Evolutionary conservation across 73 alveolate genomes (phyloP).

Genomic region (Paramecium biaurelia): DNA sequence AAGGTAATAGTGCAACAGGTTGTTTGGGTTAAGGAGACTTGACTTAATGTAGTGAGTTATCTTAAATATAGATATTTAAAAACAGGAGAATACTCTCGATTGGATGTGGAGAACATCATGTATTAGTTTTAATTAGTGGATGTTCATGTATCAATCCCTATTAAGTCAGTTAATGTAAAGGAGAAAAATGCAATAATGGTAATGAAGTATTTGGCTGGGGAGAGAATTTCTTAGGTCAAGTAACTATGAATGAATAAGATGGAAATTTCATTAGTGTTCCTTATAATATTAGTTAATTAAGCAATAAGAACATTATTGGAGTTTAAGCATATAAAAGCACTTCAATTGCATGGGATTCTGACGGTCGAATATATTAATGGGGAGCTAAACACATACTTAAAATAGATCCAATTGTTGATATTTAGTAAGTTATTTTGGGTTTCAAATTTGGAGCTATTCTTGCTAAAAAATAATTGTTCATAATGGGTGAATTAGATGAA

Average conservation of each 20-base stretch:
- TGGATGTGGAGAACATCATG: slow-evolving; percentile 51
- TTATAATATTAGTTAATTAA: not conserved
- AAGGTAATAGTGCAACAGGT: slow-evolving; percentile 44
- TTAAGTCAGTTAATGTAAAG: not conserved
- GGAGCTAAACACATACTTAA: not conserved
- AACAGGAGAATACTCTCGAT: not conserved
- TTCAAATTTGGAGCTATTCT: not conserved
- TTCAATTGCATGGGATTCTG: slow-evolving; percentile 28
- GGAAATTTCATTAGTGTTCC: slow-evolving; percentile 28
- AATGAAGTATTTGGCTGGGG: slow-evolving; percentile 54
- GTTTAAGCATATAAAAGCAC: slow-evolving; percentile 42
- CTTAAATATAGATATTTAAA: not conserved
- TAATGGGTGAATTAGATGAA: not conserved
- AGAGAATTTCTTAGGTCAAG: slow-evolving; percentile 47
- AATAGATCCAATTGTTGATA: not conserved
- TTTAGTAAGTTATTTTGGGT: not conserved
- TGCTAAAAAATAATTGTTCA: not conserved
- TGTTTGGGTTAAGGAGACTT: slow-evolving; percentile 39
- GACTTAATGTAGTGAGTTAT: not conserved
- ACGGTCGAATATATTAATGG: not conserved
- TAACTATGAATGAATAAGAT: not conserved
- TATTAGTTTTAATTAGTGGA: not conserved
- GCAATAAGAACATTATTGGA: not conserved
- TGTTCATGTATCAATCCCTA: slow-evolving; percentile 45
- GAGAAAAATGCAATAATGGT: not conserved